Base-by-base conservation (phyloP, 73 alveolate genomes). In the Symbiodinium pilosum region DNA sequence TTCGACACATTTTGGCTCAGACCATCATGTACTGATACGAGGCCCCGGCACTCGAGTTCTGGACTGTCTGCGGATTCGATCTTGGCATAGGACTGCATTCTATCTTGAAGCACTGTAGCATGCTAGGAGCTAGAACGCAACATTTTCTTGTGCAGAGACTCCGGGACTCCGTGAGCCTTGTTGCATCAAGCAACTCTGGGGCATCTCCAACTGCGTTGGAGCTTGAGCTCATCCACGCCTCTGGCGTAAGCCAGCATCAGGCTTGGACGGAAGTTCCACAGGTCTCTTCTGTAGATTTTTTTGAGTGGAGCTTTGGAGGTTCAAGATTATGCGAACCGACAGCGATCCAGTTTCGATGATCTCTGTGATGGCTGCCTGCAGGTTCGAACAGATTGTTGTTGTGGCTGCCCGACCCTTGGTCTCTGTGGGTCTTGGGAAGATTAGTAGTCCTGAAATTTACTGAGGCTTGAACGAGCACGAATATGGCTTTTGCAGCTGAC, bases 401-500 rank as follows among this genome's bases (percentile, higher is more conserved):
- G 81, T 28, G 81, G 81, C 81, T 64, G 81, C 81, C 6, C 81
- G n/a, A n/a, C n/a, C n/a, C n/a, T n/a, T n/a, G n/a, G n/a, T n/a
- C n/a, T n/a, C n/a, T n/a, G n/a, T n/a, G n/a, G n/a, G n/a, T n/a
- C n/a, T n/a, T n/a, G n/a, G n/a, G n/a, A n/a, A n/a, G n/a, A n/a
- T n/a, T n/a, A n/a, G n/a, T n/a, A n/a, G n/a, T n/a, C n/a, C n/a
- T n/a, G n/a, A n/a, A n/a, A n/a, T n/a, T n/a, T n/a, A n/a, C 30
- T 32, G 42, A 38, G 44, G 51, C 86, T 75, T 40, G 43, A 83
- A 83, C 73, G 73, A 87, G 94, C 85, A 59, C 94, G 94, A 87
- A 87, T 64, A 87, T 87, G 94, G 94, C 94, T 87, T 59, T 87
- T 36, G 94, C 94, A 87, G 73, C 94, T 83, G 73, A 59, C 94